A percentile compares a stretch with the other conserved stretches of the same genome.
Conservation (phyloP, 768 basidiomycete genomes). For the Dentipellis fragilis region DNA sequence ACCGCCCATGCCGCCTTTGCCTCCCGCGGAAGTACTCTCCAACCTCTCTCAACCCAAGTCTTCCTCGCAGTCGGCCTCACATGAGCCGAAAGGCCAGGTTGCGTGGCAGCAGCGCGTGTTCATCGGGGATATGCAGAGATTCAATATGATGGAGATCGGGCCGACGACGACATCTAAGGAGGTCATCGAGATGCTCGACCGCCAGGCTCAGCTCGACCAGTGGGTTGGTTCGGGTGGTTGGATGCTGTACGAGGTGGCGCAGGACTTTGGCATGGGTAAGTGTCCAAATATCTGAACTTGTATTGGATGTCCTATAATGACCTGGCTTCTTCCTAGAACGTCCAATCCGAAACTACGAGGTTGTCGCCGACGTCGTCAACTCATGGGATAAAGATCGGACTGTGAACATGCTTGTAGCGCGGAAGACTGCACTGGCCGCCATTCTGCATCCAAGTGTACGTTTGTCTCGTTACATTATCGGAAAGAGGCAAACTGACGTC, state of each 20-base stretch:
- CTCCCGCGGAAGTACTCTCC: slow-evolving; percentile 20
- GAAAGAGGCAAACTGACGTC: slow-evolving; percentile 18
- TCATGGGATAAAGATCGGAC: slow-evolving; percentile 85
- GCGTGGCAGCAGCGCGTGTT: slow-evolving; percentile 63
- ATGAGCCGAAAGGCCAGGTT: slow-evolving; percentile 12
- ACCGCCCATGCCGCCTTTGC: slow-evolving; percentile 30
- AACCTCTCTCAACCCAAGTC: slow-evolving; percentile 7
- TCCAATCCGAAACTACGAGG: slow-evolving; percentile 80
- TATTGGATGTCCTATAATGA: neutral
- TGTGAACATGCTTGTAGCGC: slow-evolving; percentile 74
- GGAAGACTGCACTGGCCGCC: slow-evolving; percentile 55
- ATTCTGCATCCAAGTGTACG: slow-evolving; percentile 52
- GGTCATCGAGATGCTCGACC: slow-evolving; percentile 54
- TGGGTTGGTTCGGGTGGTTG: slow-evolving; percentile 56
- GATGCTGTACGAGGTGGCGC: slow-evolving; percentile 87
- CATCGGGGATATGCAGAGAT: slow-evolving; percentile 66
- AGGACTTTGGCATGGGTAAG: slow-evolving; percentile 89
- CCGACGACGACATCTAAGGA: slow-evolving; percentile 62
- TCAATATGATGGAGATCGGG: slow-evolving; percentile 63
- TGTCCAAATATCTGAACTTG: slow-evolving; percentile 1
- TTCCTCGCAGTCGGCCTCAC: neutral
- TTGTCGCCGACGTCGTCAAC: slow-evolving; percentile 65
- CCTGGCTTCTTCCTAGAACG: slow-evolving; percentile 47
- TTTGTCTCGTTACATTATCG: slow-evolving; percentile 1
- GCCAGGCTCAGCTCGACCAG: slow-evolving; percentile 55